phyloP scores from a whole-genome alignment of 768 basidiomycete genomes.

The Auricularia auricula-judae region DNA sequence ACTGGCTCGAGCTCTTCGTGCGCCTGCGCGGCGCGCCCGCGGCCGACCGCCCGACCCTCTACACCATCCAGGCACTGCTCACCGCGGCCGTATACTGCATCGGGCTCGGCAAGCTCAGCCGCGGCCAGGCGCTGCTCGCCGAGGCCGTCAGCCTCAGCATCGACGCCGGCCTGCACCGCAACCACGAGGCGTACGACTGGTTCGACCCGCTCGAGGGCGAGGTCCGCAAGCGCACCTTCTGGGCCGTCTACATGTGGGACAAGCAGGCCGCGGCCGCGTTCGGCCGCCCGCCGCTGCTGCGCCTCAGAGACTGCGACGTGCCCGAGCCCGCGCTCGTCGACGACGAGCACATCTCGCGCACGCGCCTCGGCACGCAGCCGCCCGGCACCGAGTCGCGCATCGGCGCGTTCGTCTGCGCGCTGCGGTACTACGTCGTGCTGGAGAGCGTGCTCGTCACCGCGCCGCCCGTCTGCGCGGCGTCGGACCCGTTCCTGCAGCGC shows the following conservation, averaged over 20 bases:
- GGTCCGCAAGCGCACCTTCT: conserved; percentile 88
- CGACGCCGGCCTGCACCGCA: conserved; percentile 83
- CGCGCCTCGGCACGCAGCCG: conserved; percentile 53
- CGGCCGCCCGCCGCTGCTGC: conserved; percentile 78
- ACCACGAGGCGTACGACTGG: conserved; percentile 67
- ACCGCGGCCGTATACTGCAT: conserved; percentile 90
- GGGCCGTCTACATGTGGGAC: conserved; percentile 96
- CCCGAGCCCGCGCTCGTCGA: conserved; percentile 76
- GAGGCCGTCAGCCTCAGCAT: conserved; percentile 81
- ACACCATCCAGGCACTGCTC: conserved; percentile 85
- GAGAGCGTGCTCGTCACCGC: conserved; percentile 81
- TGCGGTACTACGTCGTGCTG: conserved; percentile 78
- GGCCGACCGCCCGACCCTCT: conserved; percentile 79
- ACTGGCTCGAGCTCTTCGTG: conserved; percentile 85
- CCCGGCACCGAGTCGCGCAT: conserved; percentile 65
- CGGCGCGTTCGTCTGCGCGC: conserved; percentile 64
- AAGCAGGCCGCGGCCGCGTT: conserved; percentile 86
- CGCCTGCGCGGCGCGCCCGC: conserved; percentile 81
- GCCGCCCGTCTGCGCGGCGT: conserved; percentile 45
- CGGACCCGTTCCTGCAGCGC: conserved; percentile 68
- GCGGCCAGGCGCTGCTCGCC: conserved; percentile 74
- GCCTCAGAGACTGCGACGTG: conserved; percentile 86
- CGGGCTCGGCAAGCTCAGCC: conserved; percentile 79
- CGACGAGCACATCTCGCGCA: conserved; percentile 79
- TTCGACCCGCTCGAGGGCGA: conserved; percentile 89